phyloP scores from a whole-genome alignment of 257 asterid species.

The Mentha longifolia region DNA sequence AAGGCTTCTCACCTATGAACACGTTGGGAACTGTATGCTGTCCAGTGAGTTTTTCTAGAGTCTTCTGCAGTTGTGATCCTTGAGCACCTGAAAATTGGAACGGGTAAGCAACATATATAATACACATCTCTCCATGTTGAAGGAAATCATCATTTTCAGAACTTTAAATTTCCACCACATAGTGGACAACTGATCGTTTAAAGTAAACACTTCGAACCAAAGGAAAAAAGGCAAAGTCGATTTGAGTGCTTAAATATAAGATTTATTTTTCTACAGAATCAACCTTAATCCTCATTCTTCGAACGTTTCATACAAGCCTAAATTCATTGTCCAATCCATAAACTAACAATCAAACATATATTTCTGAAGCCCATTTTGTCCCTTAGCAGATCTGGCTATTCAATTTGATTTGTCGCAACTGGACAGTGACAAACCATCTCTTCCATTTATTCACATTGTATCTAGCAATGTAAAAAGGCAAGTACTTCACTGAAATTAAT shows the following conservation, averaged over 20 bases:
- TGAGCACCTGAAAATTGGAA: slow-evolving; percentile 65
- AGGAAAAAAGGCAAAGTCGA: not conserved
- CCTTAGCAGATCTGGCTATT: slow-evolving; percentile 1
- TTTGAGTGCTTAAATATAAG: not conserved
- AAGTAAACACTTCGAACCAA: not conserved
- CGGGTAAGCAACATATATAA: not conserved
- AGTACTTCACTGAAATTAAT: too few species aligned
- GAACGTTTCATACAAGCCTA: not conserved
- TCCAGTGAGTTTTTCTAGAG: slow-evolving; percentile 80
- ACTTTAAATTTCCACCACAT: not conserved
- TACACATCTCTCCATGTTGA: not conserved
- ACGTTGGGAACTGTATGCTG: slow-evolving; percentile 95
- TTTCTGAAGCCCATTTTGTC: not conserved
- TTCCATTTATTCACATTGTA: too few species aligned
- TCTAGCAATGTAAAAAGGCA: too few species aligned
- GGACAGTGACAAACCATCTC: too few species aligned
- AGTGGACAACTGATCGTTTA: not conserved
- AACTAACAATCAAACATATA: not conserved
- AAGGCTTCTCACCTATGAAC: slow-evolving; percentile 70
- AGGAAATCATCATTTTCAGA: not conserved
- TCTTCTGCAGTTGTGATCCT: slow-evolving; percentile 80
- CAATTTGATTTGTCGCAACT: too few species aligned
- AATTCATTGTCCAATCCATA: not conserved
- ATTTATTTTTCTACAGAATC: not conserved
- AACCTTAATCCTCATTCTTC: not conserved